Evolutionary conservation across 2,329 filamentous ascomycete species (phyloP), one percentile per base, ranked within the genome.

Genomic region (Arthrobotrys musiformis): DNA sequence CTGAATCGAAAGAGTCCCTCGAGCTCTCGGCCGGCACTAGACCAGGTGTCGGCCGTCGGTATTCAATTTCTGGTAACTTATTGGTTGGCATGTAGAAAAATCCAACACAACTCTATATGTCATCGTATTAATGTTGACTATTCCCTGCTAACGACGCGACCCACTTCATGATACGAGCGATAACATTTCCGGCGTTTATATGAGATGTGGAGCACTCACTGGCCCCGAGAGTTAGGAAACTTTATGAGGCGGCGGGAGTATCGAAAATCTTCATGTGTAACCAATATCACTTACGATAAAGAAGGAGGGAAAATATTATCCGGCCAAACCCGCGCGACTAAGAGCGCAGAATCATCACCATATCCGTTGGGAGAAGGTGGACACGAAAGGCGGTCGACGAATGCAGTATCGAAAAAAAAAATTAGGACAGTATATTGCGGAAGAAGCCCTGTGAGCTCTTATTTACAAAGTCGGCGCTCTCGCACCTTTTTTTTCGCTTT

Each of bases 151-250:
- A 28, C 26, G 15, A 40, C 40, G n/a, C 17, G 40, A 64, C 56
- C 67, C 56, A 70, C 67, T 63, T 26, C 17, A 42, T 46, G 56
- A 62, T 70, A 69, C 24, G 35, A 60, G 40, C 40, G 64, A 69
- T 69, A 69, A 60, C 52, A 70, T 35, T 50, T 60, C 26, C 50
- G 56, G 64, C 54, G 37, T 56, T 44, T 44, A 48, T 30, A 48
- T 37, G 33, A 40, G 24, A 46, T 33, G 46, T 63, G 67, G 56
- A 63, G 67, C 13, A 24, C 4, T 9, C 26, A n/a, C 11, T 37
- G 30, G 9, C 26, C 26, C 33, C 48, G 26, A 37, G 54, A 58
- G n/a, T 15, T 24, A 58, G 54, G 30, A 58, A 58, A 40, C 1
- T 58, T 37, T 26, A 24, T 40, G 54, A 58, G 17, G 54, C 30